Evolutionary conservation across 257 asterid species (phyloP).

Genomic region (Solanum pimpinellifolium): DNA sequence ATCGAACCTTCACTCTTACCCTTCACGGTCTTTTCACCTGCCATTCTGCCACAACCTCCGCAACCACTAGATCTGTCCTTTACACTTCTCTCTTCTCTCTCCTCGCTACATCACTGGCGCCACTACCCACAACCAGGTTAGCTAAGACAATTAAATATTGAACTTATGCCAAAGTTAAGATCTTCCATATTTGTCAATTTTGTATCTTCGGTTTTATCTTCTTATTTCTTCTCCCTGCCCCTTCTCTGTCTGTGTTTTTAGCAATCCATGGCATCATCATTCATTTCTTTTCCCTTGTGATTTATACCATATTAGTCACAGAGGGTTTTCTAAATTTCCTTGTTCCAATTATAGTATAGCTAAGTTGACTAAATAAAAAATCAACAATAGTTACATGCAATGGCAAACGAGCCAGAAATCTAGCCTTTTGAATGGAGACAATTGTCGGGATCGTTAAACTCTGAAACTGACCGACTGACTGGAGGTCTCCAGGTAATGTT

Average conservation of each 20-base stretch:
- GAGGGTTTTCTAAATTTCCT: not conserved
- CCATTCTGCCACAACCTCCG: not conserved
- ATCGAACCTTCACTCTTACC: not conserved
- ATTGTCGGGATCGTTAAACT: not conserved
- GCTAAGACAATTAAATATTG: not conserved
- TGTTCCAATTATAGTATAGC: not conserved
- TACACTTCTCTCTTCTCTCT: not conserved
- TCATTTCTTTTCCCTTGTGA: not conserved
- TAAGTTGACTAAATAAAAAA: not conserved
- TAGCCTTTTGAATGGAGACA: not conserved
- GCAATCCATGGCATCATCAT: not conserved
- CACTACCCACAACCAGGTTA: not conserved
- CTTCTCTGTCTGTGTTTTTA: not conserved
- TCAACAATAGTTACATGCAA: not conserved
- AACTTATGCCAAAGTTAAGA: not conserved
- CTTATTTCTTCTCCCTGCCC: not conserved
- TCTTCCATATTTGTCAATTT: not conserved
- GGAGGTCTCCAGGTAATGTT: not conserved
- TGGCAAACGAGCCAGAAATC: not conserved
- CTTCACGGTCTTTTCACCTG: not conserved
- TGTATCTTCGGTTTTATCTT: not conserved
- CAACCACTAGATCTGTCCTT: not conserved
- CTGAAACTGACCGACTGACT: not conserved
- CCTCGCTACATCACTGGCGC: not conserved
- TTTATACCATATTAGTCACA: not conserved